Base-by-base conservation (phyloP, 176 grass and related monocot genomes). In the Oryza glumipatula region DNA sequence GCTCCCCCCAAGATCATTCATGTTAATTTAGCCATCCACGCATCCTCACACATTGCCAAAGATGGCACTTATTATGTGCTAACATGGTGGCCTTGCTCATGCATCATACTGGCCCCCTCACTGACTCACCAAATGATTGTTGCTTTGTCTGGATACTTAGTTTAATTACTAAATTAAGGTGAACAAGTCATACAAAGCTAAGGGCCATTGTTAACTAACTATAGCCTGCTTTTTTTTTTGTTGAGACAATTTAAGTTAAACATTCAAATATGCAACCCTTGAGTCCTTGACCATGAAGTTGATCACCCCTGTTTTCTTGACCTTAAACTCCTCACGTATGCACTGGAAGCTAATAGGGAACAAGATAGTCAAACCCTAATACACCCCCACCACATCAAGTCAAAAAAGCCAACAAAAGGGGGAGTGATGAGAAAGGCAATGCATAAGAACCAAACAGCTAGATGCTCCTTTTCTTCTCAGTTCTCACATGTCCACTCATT, bases 281-380 rank as follows among this genome's bases (percentile, higher is more conserved):
- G 7, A 73, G 45, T 41, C 8, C 26, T 49, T 78, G 7, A 72
- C 41, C 22, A 68, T 60, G 56, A 7, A 65, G 1, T 43, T 43
- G 41, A 44, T 13, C 6, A 11, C 35, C 4, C 22, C 64, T 80
- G 21, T 64, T 66, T 58, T 69, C 44, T 38, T 33, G 38, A 68
- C 78, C 72, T 82, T 83, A 74, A 83, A 61, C 83, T 86, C 45
- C 66, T 38, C 67, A 60, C 17, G 35, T 26, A 67, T 65, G 11
- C 11, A 22, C 65, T 52, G 46, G 72, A 38, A 7, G 32, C 73
- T 70, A 80, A 22, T 70, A 80, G 33, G 36, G 41, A 63, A 23
- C 23, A 82, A 78, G 73, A 44, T 79, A 74, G 84, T 90, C 84
- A 83, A 90, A 83, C 67, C 11, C 58, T 76, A 74, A 47, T 19